Evolutionary conservation across 805 yeast species (phyloP).

Genomic region (Saccharomyces mikatae): DNA sequence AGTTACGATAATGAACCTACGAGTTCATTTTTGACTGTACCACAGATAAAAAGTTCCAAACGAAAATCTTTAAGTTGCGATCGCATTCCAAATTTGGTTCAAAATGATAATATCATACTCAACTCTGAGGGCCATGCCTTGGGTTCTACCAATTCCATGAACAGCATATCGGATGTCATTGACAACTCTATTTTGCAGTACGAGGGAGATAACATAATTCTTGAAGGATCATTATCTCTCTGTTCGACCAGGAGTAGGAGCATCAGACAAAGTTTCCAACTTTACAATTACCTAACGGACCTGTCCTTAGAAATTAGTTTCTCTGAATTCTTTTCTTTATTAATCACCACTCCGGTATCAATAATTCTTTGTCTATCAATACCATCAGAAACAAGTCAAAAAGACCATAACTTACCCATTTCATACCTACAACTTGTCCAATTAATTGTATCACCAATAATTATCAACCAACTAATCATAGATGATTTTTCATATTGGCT

Average conservation of each 20-base stretch:
- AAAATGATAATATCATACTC: neutral
- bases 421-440: constrained; percentile 6
- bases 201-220: neutral
- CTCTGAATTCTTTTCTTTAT: constrained; percentile 13
- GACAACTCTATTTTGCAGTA: neutral
- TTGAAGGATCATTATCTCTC: neutral
- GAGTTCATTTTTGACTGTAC: constrained; percentile 3
- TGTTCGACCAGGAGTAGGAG: neutral
- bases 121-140: neutral
- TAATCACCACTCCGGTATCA: constrained; percentile 20
- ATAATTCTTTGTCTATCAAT: constrained; percentile 11
- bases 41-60: constrained; percentile 1
- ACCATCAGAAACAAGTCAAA: constrained; percentile 8
- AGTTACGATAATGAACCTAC: constrained; percentile 2
- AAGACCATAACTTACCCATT: constrained; percentile 1
- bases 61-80: constrained; percentile 15
- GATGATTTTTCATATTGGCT: neutral
- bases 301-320: constrained; percentile 5
- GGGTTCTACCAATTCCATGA: neutral
- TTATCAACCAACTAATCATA: neutral
- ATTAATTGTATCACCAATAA: constrained; percentile 7
- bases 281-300: constrained; percentile 8
- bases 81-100: constrained; percentile 8
- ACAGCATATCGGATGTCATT: neutral
- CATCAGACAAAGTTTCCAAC: neutral